Conservation (phyloP, 1,284 basidiomycete species). For the Taiwanofungus camphoratus region DNA sequence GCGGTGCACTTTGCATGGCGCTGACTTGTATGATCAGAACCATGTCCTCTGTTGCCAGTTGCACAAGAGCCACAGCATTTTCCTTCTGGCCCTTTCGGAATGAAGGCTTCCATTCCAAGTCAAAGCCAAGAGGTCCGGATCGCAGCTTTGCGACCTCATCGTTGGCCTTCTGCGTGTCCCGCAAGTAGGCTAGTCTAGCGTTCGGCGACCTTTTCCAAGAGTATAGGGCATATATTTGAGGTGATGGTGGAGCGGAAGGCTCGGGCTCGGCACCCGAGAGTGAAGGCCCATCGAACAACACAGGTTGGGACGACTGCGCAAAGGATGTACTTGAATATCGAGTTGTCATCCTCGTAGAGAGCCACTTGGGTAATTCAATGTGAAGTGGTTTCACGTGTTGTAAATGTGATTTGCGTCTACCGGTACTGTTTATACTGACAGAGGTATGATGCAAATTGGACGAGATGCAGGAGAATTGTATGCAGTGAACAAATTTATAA, state of each 20-base stretch:
- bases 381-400: no score
- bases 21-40: slow-evolving; percentile 61
- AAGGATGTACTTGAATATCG: no score
- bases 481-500: no score
- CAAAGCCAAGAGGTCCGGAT: slow-evolving; percentile 48
- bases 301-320: no score
- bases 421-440: no score
- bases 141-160: slow-evolving; percentile 18
- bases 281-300: no score
- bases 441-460: no score
- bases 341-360: no score
- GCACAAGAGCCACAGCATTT: slow-evolving; percentile 66
- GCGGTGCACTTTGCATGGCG: slow-evolving; percentile 55
- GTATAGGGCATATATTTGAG: slow-evolving; percentile 12
- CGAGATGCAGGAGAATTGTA: no score
- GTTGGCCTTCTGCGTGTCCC: slow-evolving; percentile 19
- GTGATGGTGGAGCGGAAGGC: not conserved
- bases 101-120: slow-evolving; percentile 70
- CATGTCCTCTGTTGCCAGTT: slow-evolving; percentile 49
- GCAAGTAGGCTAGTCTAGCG: slow-evolving; percentile 24
- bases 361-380: no score
- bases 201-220: slow-evolving; percentile 22
- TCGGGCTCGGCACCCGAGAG: no score
- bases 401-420: no score
- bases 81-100: slow-evolving; percentile 43